Base-by-base conservation (phyloP, 2,329 filamentous ascomycete species). In the Gnomoniopsis sp. region DNA sequence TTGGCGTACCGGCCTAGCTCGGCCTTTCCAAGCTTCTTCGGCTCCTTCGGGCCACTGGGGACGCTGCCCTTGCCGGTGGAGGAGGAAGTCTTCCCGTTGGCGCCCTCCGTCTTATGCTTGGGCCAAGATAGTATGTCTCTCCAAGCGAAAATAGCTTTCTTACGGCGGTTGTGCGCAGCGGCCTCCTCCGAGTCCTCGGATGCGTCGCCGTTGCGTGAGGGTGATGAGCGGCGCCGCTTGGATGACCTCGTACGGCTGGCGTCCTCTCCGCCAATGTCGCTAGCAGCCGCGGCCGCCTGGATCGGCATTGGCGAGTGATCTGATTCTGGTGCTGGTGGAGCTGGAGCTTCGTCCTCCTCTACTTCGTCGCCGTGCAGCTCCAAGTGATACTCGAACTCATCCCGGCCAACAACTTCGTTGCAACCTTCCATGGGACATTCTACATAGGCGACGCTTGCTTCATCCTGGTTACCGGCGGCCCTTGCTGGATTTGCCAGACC, bases 1-100 rank as follows among this genome's bases (percentile, higher is more conserved):
- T 90, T 78, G 1, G 88, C 88, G 72, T 89, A 86, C 26, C 85
- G 84, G 0, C 90, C 90, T 15, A 93, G 76, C 66, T 92, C 87
- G 69, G 79, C 74, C 79, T 82, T 80, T 71, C 81, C 63, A 6
- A 67, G 55, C 50, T 54, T 49, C 2, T 55, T 60, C 56, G 59
- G 61, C 53, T 34, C 41, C 15, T 55, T 54, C 19, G 57, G 19
- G 19, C n/a, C 46, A 33, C 21, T 56, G 8, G 59, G n/a, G 14
- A 46, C 26, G 47, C 53, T 30, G 23, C 47, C 49, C 26, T 30
- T 30, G 51, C 48, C 33, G 41, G 22, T 46, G 43, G 47, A 2
- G 30, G 36, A 47, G 22, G 55, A 30, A 23, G 49, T 38, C 14
- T 51, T 54, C 6, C 11, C 55, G 12, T n/a, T 38, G 19, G 10